phyloP scores from a whole-genome alignment of 108 stramenopile genomes.

The Mediolabrus comicus region DNA sequence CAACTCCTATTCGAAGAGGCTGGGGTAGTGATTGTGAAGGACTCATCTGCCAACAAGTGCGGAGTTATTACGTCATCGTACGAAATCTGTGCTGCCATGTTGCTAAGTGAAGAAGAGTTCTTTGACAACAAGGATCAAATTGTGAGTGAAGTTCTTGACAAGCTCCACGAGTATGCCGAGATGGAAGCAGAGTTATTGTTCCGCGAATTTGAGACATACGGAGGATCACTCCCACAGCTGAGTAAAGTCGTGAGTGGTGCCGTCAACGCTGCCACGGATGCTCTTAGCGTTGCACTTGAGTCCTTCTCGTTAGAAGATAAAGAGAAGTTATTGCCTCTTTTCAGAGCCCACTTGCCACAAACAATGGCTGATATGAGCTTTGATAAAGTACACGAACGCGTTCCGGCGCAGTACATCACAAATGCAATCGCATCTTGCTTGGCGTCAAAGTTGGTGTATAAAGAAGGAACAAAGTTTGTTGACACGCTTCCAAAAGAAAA shows the following conservation, averaged over 20 bases:
- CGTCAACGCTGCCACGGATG: constrained; percentile 94
- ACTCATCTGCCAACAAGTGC: constrained; percentile 98
- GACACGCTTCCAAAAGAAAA: constrained; percentile 66
- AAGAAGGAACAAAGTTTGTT: constrained; percentile 95
- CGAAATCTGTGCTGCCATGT: constrained; percentile 96
- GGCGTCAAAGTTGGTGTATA: constrained; percentile 95
- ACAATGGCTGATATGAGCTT: constrained; percentile 88
- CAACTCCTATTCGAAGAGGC: constrained; percentile 90
- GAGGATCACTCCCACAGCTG: constrained; percentile 73
- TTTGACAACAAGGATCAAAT: constrained; percentile 89
- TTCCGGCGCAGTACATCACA: constrained; percentile 92
- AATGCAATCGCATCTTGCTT: constrained; percentile 91
- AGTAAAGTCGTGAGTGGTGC: constrained; percentile 88
- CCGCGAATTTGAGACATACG: constrained; percentile 89
- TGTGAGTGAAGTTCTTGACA: constrained; percentile 90
- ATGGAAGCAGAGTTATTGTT: constrained; percentile 97
- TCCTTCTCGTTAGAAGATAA: constrained; percentile 65
- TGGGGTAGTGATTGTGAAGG: constrained; percentile 96
- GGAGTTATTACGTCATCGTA: constrained; percentile 97
- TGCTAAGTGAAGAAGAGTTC: constrained; percentile 91
- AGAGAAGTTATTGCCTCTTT: constrained; percentile 71
- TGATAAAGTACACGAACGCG: constrained; percentile 67
- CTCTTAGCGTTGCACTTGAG: constrained; percentile 77
- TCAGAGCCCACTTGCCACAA: constrained; percentile 88
- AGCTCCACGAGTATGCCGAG: constrained; percentile 80